Conservation (phyloP, 768 basidiomycete species). For the Dacryopinax spathularia region DNA sequence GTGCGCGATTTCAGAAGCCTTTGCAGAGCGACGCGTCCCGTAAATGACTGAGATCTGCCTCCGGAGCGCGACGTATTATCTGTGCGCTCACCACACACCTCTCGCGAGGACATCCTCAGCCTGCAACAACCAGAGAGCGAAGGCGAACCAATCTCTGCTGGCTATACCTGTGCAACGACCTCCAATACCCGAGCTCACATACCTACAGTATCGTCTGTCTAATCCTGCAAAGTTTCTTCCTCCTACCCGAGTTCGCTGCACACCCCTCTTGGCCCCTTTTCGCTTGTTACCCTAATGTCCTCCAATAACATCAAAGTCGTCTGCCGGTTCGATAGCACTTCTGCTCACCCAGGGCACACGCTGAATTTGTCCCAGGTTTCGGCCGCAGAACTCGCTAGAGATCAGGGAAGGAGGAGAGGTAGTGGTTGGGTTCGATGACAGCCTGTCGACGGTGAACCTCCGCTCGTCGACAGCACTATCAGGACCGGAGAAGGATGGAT, state of each 20-base stretch:
- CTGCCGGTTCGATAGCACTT: slow-evolving; percentile 62
- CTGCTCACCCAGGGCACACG: background rate
- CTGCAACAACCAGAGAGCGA: slow-evolving; percentile 2
- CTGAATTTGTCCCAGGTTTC: slow-evolving; percentile 48
- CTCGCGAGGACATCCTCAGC: background rate
- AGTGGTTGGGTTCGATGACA: slow-evolving; percentile 78
- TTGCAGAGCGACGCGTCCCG: slow-evolving; percentile 1
- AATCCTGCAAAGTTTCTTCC: background rate
- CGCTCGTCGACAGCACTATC: slow-evolving; percentile 51
- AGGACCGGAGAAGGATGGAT: slow-evolving; percentile 92
- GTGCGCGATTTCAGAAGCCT: background rate
- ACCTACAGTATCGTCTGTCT: background rate
- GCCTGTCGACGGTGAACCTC: slow-evolving; percentile 69
- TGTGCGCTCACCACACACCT: background rate
- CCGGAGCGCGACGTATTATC: background rate
- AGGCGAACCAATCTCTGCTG: background rate
- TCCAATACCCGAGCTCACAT: background rate
- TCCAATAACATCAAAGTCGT: slow-evolving; percentile 94
- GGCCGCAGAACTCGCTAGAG: slow-evolving; percentile 88
- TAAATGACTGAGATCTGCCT: background rate
- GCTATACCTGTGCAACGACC: background rate
- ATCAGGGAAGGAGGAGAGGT: slow-evolving; percentile 74
- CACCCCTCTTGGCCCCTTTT: background rate
- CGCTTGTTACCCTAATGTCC: slow-evolving; percentile 4
- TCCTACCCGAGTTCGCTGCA: background rate